Conservation (phyloP, 768 basidiomycete species). For the Lactifluus echinatus region DNA sequence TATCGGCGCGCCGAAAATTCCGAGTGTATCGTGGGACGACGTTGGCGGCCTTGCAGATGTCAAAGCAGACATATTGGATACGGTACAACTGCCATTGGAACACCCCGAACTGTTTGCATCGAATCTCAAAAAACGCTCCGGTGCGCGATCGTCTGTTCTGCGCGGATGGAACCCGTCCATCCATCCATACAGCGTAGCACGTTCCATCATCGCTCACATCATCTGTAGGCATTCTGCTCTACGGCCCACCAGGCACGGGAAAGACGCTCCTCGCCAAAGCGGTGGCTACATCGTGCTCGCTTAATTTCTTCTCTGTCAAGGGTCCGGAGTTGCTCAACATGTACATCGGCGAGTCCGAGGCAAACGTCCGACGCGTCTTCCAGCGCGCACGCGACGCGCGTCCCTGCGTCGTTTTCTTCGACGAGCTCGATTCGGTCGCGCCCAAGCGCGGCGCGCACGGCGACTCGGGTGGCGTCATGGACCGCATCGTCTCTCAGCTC, state of each 20-base stretch:
- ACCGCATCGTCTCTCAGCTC: slow-evolving; percentile 91
- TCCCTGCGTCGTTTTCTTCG: slow-evolving; percentile 95
- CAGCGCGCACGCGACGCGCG: slow-evolving; percentile 85
- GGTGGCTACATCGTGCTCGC: slow-evolving; percentile 87
- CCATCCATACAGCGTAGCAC: not conserved
- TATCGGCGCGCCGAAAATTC: slow-evolving; percentile 97
- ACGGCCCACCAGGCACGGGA: slow-evolving; percentile 93
- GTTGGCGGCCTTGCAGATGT: slow-evolving; percentile 85
- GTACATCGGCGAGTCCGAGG: slow-evolving; percentile 98
- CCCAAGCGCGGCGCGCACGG: slow-evolving; percentile 93
- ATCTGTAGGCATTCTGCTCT: slow-evolving; percentile 69
- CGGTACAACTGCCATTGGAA: slow-evolving; percentile 86
- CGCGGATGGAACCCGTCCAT: too few species aligned
- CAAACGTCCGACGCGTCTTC: slow-evolving; percentile 90
- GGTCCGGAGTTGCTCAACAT: slow-evolving; percentile 94
- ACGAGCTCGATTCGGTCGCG: slow-evolving; percentile 91
- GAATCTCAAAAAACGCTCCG: slow-evolving; percentile 93
- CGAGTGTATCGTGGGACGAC: slow-evolving; percentile 94
- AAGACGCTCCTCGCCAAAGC: slow-evolving; percentile 95
- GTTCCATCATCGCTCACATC: not conserved
- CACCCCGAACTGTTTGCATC: slow-evolving; percentile 84
- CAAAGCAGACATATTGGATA: slow-evolving; percentile 91
- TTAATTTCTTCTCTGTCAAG: slow-evolving; percentile 97
- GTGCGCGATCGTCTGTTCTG: slow-evolving; percentile 32
- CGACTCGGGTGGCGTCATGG: slow-evolving; percentile 97